Evolutionary conservation across 2,329 filamentous ascomycete genomes (phyloP).

Genomic region (Allantophomopsis cytisporea): DNA sequence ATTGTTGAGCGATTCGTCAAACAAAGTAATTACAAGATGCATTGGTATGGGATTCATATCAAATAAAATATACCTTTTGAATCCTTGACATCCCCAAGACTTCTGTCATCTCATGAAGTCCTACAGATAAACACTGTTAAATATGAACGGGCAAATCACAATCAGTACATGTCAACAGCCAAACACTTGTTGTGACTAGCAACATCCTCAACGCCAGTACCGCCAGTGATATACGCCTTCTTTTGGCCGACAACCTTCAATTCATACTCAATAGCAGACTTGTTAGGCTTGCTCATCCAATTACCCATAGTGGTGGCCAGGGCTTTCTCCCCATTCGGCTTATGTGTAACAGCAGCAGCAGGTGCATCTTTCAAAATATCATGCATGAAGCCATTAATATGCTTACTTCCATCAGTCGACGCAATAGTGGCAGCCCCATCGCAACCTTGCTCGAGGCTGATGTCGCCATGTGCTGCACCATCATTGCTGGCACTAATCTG

Average conservation of each 20-base stretch:
- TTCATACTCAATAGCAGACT: constrained; percentile 21
- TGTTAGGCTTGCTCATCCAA: constrained; percentile 22
- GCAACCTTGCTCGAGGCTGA: constrained; percentile 22
- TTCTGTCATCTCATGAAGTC: too few relatives aligned
- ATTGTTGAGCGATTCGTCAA: too few relatives aligned
- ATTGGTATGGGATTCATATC: too few relatives aligned
- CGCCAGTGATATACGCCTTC: constrained; percentile 21
- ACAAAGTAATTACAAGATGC: too few relatives aligned
- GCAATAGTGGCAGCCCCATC: constrained; percentile 23
- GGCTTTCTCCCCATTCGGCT: constrained; percentile 18
- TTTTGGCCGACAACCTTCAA: constrained; percentile 17
- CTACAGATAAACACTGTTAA: too few relatives aligned
- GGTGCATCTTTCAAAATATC: constrained; percentile 20
- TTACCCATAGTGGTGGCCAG: constrained; percentile 23
- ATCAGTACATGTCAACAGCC: constrained; percentile 10
- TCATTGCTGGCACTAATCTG: constrained; percentile 22
- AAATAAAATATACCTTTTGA: too few relatives aligned
- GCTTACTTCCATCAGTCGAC: constrained; percentile 21
- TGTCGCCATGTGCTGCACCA: constrained; percentile 22
- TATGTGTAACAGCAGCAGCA: constrained; percentile 17
- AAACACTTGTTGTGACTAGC: constrained; percentile 19
- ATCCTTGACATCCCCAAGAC: too few relatives aligned
- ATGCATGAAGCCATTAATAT: constrained; percentile 17
- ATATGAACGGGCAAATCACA: not conserved
- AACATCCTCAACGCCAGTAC: constrained; percentile 19